Conservation (phyloP, 352 stramenopile genomes). For the Phytophthora litchii region DNA sequence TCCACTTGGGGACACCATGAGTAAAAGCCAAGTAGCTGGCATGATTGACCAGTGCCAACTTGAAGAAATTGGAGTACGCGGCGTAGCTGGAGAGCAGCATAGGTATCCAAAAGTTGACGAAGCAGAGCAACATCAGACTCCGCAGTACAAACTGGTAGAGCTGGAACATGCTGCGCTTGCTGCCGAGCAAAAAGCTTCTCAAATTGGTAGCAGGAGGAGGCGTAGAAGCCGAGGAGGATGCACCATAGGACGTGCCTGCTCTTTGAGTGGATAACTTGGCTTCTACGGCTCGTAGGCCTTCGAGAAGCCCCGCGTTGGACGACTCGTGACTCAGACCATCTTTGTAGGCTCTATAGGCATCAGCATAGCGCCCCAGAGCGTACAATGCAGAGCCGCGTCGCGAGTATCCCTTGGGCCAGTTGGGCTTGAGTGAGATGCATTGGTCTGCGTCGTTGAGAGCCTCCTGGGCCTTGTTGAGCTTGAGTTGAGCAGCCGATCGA, state of each 20-base stretch:
- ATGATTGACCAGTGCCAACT: constrained; percentile 82
- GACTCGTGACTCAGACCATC: constrained; percentile 70
- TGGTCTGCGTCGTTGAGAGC: constrained; percentile 83
- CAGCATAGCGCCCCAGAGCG: constrained; percentile 61
- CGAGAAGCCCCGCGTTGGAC: constrained; percentile 68
- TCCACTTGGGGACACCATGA: constrained; percentile 74
- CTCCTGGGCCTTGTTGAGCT: constrained; percentile 65
- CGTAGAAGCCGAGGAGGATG: constrained; percentile 4
- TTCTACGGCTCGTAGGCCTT: constrained; percentile 72
- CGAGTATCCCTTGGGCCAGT: constrained; percentile 90
- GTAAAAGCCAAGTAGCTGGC: constrained; percentile 81
- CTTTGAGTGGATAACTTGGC: constrained; percentile 45
- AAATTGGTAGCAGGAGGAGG: constrained; percentile 31
- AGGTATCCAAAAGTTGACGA: constrained; percentile 78
- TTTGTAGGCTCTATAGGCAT: constrained; percentile 83
- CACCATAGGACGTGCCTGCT: not conserved
- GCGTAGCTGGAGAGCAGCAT: constrained; percentile 43
- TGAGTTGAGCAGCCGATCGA: constrained; percentile 84
- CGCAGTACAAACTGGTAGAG: constrained; percentile 75
- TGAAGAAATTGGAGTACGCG: constrained; percentile 82
- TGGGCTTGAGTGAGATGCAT: constrained; percentile 74
- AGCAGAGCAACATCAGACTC: constrained; percentile 63
- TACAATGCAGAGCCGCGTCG: constrained; percentile 82
- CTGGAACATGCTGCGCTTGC: constrained; percentile 75
- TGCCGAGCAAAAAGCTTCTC: constrained; percentile 56